phyloP scores from a whole-genome alignment of 2,329 filamentous ascomycete species.

The Aureobasidium sp. region DNA sequence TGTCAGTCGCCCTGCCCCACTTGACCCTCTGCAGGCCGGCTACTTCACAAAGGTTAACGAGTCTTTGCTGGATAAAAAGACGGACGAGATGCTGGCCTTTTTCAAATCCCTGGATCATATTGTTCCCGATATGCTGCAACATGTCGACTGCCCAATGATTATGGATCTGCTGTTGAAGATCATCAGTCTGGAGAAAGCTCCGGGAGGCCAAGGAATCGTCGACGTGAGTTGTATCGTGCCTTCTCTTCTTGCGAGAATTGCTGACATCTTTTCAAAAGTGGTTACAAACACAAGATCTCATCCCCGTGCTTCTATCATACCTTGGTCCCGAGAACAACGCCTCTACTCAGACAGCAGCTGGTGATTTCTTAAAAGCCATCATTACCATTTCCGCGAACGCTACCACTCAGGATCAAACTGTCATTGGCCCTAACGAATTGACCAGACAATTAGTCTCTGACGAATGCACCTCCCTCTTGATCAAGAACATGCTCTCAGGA shows the following conservation, averaged over 20 bases:
- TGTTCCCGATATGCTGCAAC: slow-evolving; percentile 76
- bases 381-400: slow-evolving; percentile 98
- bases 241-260: background rate
- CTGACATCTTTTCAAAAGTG: slow-evolving; percentile 50
- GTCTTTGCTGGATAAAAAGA: slow-evolving; percentile 95
- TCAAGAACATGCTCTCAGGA: slow-evolving; percentile 83
- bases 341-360: slow-evolving; percentile 90
- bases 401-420: slow-evolving; percentile 96
- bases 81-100: slow-evolving; percentile 89
- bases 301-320: slow-evolving; percentile 80
- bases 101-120: slow-evolving; percentile 78
- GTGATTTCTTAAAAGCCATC: slow-evolving; percentile 96
- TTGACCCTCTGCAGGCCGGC: slow-evolving; percentile 88
- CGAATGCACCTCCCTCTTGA: slow-evolving; percentile 74
- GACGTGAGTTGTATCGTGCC: slow-evolving; percentile 56
- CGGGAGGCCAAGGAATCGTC: slow-evolving; percentile 85
- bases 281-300: slow-evolving; percentile 82
- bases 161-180: slow-evolving; percentile 98
- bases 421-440: slow-evolving; percentile 94
- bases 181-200: slow-evolving; percentile 87
- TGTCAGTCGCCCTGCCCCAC: slow-evolving; percentile 70
- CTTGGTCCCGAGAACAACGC: slow-evolving; percentile 77
- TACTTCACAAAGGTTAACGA: slow-evolving; percentile 99
- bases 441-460: slow-evolving; percentile 90
- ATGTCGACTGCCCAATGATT: slow-evolving; percentile 95